These are phyloP conservation scores for Trichoderma afroharzianum DNA, from an alignment of 2,329 filamentous ascomycete species.

Conservation along the genomic window DNA sequence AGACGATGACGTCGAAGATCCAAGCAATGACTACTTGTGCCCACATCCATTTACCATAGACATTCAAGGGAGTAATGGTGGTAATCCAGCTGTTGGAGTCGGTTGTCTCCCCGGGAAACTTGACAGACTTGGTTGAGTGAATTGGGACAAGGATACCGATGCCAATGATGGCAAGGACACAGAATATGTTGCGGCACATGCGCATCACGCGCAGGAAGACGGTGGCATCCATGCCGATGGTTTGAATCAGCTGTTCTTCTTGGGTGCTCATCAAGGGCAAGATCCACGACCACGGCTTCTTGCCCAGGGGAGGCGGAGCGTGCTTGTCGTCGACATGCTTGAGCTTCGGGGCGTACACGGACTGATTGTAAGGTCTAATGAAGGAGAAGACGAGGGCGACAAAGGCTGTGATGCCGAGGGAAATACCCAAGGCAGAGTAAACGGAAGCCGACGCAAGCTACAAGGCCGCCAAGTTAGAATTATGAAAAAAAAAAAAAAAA, in stretches of 20 bases:
- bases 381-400: slow-evolving; percentile 82
- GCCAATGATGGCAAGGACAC: slow-evolving; percentile 67
- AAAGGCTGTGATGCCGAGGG: slow-evolving; percentile 67
- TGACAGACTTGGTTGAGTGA: slow-evolving; percentile 54
- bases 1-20: slow-evolving; percentile 70
- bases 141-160: slow-evolving; percentile 77
- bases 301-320: slow-evolving; percentile 80
- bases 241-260: slow-evolving; percentile 73
- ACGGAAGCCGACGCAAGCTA: slow-evolving; percentile 51
- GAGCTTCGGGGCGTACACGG: slow-evolving; percentile 90
- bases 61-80: slow-evolving; percentile 57
- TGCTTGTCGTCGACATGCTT: slow-evolving; percentile 91
- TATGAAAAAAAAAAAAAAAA: background rate
- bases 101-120: slow-evolving; percentile 21
- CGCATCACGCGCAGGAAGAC: slow-evolving; percentile 83
- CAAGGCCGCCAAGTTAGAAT: background rate
- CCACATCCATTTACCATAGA: slow-evolving; percentile 54
- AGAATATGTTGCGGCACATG: slow-evolving; percentile 92
- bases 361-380: slow-evolving; percentile 82
- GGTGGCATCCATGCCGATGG: slow-evolving; percentile 85
- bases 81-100: slow-evolving; percentile 45
- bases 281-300: slow-evolving; percentile 85
- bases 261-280: slow-evolving; percentile 71
- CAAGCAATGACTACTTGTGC: slow-evolving; percentile 57
- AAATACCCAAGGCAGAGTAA: slow-evolving; percentile 75